A percentile compares a stretch with the other conserved stretches of the same genome.
These are phyloP conservation scores for Mycena citricolor DNA, from an alignment of 1,284 basidiomycete genomes.

Conservation along the genomic window DNA sequence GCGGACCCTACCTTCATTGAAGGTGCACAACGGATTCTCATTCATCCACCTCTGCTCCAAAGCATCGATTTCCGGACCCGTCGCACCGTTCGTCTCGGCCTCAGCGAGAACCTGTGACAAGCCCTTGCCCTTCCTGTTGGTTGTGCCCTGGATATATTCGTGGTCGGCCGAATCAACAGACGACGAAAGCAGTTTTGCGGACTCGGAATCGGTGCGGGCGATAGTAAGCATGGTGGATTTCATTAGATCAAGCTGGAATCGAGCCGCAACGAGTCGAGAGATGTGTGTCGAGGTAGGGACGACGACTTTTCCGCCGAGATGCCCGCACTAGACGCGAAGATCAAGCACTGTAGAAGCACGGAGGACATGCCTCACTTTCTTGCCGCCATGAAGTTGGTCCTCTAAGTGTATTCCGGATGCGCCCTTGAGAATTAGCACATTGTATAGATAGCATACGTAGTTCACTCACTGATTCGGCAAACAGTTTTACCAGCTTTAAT, in stretches of 20 bases:
- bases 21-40: constrained; percentile 76
- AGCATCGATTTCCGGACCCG: constrained; percentile 70
- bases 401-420: constrained; percentile 89
- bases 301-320: constrained; percentile 91
- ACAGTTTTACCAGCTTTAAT: constrained; percentile 94
- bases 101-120: constrained; percentile 75
- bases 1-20: constrained; percentile 67
- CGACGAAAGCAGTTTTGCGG: constrained; percentile 82
- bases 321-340: constrained; percentile 63
- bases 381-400: constrained; percentile 90
- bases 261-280: constrained; percentile 78
- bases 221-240: constrained; percentile 88
- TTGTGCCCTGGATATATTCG: constrained; percentile 78
- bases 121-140: constrained; percentile 49
- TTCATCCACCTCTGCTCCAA: constrained; percentile 81
- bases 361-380: constrained; percentile 77
- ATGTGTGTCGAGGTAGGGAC: constrained; percentile 87
- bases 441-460: too few species aligned
- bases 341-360: too few species aligned
- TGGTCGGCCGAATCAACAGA: constrained; percentile 81
- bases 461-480: constrained; percentile 76
- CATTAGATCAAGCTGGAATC: constrained; percentile 87
- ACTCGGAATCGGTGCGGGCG: constrained; percentile 90
- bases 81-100: constrained; percentile 70
- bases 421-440: constrained; percentile 49